phyloP scores from a whole-genome alignment of 331 rosid genomes.

The Malus hybrid region DNA sequence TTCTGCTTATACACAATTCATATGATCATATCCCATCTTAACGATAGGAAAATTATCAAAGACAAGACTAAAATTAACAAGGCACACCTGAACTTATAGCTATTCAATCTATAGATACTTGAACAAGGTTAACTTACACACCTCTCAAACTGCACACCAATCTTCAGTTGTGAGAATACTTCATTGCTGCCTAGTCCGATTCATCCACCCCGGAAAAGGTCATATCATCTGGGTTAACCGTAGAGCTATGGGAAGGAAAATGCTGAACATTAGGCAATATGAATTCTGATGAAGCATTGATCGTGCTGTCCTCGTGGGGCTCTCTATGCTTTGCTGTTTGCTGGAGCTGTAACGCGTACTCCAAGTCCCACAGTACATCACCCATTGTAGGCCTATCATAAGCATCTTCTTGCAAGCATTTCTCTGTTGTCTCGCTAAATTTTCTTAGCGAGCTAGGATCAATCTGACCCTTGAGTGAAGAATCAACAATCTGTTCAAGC shows the following conservation, averaged over 20 bases:
- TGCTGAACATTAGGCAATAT: slow-evolving; percentile 13
- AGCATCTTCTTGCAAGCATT: slow-evolving; percentile 38
- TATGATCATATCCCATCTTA: not conserved
- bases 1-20: not conserved
- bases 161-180: not conserved
- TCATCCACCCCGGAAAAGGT: not conserved
- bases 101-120: not conserved
- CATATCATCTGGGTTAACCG: not conserved
- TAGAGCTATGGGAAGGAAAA: not conserved
- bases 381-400: slow-evolving; percentile 39
- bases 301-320: slow-evolving; percentile 46
- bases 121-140: not conserved
- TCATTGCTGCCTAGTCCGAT: not conserved
- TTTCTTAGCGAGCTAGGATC: slow-evolving; percentile 40
- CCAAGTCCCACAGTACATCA: slow-evolving; percentile 59
- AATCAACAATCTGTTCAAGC: slow-evolving; percentile 40
- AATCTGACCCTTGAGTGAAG: slow-evolving; percentile 24
- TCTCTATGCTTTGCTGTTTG: slow-evolving; percentile 29
- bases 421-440: slow-evolving; percentile 34
- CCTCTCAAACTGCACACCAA: not conserved
- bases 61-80: not conserved
- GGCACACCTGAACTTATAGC: not conserved
- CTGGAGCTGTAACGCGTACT: slow-evolving; percentile 70
- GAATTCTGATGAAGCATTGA: slow-evolving; percentile 32
- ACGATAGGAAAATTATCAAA: not conserved